Evolutionary conservation across 2,329 filamentous ascomycete species (phyloP), one percentile per base, ranked within the genome.

Genomic region (Pleoardoris graminearum): DNA sequence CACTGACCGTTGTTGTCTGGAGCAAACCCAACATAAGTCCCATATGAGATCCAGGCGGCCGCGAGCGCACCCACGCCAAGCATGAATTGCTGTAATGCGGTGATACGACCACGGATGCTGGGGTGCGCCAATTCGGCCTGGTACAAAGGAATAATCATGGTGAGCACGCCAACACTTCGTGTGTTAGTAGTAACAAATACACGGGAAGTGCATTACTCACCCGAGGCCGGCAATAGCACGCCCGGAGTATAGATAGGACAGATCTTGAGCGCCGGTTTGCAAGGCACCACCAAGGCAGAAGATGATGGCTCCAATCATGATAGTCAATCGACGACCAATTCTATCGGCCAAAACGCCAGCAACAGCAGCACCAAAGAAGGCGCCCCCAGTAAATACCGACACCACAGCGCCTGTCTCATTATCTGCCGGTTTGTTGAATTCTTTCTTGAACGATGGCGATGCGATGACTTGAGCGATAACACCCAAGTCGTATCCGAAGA

Each of bases 121-220:
- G 90, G 90, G 68, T 93, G 90, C 3, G 87, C 85, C 21, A 93
- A 80, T 66, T 94, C 90, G 19, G 87, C 88, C 68, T 92, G 89
- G 68, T 91, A 93, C 0, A 92, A 73, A 2, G 89, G 85, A 32
- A 87, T 77, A 55, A 86, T 83, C 83, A 86, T 86, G 58, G 80
- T 79, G 7, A 87, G 73, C 49, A 84, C 77, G 8, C 85, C 84
- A 47, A 87, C 81, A 57, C 82, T 80, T n/a, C 50, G 48, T 1
- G 4, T 12, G 27, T 59, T 48, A 58, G 57, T 29, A 21, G 1
- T 12, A 30, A 2, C 38, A 35, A 32, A 6, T 17, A 10, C 11
- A 2, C 11, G 19, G 11, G n/a, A 8, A 11, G n/a, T 7, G 10
- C 5, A 1, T 7, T 73, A 32, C 79, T 75, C 48, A 83, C 80